phyloP scores from a whole-genome alignment of 208 protist species.

The Leishmania tarentolae region DNA sequence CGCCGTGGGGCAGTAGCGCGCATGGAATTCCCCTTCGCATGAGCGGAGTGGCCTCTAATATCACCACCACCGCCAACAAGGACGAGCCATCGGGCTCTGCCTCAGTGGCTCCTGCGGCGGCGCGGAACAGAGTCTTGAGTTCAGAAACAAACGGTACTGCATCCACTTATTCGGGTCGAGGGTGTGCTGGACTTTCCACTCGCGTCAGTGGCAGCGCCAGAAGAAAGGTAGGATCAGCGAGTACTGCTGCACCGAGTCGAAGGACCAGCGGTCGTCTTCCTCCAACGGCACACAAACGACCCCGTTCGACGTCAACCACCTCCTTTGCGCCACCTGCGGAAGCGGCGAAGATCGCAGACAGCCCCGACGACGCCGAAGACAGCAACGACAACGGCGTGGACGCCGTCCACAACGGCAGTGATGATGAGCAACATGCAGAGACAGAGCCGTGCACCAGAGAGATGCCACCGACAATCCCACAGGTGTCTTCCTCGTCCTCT shows the following conservation, averaged over 20 bases:
- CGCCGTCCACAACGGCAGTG: background rate
- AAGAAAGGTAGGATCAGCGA: background rate
- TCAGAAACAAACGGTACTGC: background rate
- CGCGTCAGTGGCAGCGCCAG: background rate
- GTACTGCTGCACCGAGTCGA: background rate
- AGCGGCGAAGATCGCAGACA: background rate
- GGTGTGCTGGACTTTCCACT: conserved; percentile 3
- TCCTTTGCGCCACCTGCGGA: conserved; percentile 1
- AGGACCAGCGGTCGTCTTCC: background rate
- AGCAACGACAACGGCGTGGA: background rate
- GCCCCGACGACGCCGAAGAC: background rate
- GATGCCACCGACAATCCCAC: background rate
- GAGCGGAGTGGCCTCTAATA: background rate
- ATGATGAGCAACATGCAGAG: background rate
- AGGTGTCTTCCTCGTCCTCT: conserved; percentile 4
- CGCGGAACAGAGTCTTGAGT: background rate
- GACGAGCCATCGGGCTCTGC: background rate
- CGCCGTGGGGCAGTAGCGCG: conserved; percentile 13
- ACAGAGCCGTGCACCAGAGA: background rate
- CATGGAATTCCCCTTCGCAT: background rate
- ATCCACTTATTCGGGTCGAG: background rate
- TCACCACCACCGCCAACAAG: background rate
- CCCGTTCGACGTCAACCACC: conserved; percentile 2
- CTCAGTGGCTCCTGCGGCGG: background rate
- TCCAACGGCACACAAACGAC: conserved; percentile 7